Evolutionary conservation across 208 protist genomes (phyloP), one percentile per base, ranked within the genome.

Genomic region (Leishmania gerbilli): DNA sequence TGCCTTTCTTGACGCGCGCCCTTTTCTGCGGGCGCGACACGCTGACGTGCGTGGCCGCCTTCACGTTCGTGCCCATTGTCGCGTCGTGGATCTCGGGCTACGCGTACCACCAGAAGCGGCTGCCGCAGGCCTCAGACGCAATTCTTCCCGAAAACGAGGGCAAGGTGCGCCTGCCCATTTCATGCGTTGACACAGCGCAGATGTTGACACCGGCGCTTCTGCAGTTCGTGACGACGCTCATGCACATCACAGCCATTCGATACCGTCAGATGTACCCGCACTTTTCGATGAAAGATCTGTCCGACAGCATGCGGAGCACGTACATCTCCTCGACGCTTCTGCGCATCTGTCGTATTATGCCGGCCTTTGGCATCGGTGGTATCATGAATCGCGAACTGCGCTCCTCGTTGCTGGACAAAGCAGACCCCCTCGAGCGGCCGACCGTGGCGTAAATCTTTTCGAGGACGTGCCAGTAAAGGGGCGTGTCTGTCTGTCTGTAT

Each of bases 221-320:
- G 58, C 94, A 97, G 85, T 91, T 95, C 34, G 55, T 95, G 24
- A 97, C 94, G 64, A 97, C 94, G 53, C 84, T 95, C 9, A 79
- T 97, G 75, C 94, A 97, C 85, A 97, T 97, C 72, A 88, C 89
- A 17, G 94, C 93, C 31, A 97, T 97, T 76, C 93, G 93, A 7
- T 97, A 97, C 81, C 86, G 90, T n/a, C 93, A 97, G 85, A 94
- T 92, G 17, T 93, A 97, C 83, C 93, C 93, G 42, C 89, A 94
- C 55, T 97, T 95, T 49, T 85, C 79, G 60, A 78, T 84, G 85
- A 81, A 85, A 60, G 93, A 97, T 71, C 77, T 95, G 8, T 80
- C 45, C 47, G 74, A 87, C 34, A 95, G 90, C 78, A 79, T 97
- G 60, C 85, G 85, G 42, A 83, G 79, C 51, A 97, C 93, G n/a